Base-by-base conservation (phyloP, 768 basidiomycete species). In the Candolleomyces efflorescens region DNA sequence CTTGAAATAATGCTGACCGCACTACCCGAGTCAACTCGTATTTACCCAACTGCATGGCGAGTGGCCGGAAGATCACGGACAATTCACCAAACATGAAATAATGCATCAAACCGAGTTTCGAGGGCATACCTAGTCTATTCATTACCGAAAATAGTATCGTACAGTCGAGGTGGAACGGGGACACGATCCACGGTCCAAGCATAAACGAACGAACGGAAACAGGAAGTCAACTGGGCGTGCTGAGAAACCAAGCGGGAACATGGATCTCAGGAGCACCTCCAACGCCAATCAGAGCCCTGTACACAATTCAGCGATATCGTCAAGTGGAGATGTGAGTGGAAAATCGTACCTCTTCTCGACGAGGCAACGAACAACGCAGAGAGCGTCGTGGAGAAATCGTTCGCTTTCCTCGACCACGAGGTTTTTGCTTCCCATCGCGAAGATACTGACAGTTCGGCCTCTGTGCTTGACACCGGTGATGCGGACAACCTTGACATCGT, bases 261-360 rank as follows among this genome's bases (percentile, higher is more conserved):
- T 98, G 93, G 62, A 98, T 98, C 73, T 99, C 97, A 11, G 97
- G 97, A 13, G 97, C 95, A 52, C 96, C 96, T 47, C 96, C 96
- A 57, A 96, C 96, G 41, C 91, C 90, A 66, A 98, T 97, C 55
- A 99, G 78, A 20, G 95, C 95, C 38, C 94, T 79, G 20, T 18
- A n/a, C 22, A 17, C 37, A n/a, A n/a, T 20, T 11, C 46, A 38
- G 52, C 15, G 5, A 53, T 22, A 50, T 4, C 1, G n/a, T 5
- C 7, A 13, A 10, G 17, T 32, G 36, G 18, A 37, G 26, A 12
- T 23, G 47, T 20, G 41, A 9, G 13, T 49, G 9, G 10, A 15
- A 13, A 43, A 1, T 68, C 84, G 54, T 67, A 96, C 96, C 95
- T 81, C 76, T 98, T 98, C 78, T 99, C 98, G 48, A 99, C 95